Base-by-base conservation (phyloP, 495 filamentous ascomycete species). In the Podospora bellae-mahoneyi region DNA sequence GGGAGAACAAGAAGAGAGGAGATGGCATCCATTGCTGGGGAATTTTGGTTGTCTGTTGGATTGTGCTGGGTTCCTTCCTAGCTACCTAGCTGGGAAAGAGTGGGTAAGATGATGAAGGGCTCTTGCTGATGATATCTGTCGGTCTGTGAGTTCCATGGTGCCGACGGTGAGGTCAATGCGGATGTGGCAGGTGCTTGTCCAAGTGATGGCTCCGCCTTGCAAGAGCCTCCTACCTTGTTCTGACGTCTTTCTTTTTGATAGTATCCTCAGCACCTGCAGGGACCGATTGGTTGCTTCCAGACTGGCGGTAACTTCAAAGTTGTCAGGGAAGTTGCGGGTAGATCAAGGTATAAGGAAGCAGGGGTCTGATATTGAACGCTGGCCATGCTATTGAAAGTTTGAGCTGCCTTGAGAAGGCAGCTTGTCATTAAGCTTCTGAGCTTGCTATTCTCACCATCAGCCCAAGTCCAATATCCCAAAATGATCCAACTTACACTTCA, bases 401-500 rank as follows among this genome's bases (percentile, higher is more conserved):
- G 39, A 23, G 23, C 23, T 23, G 23, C 23, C 39, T 16, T 48
- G 39, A 13, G 15, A 13, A 16, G 23, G 23, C 23, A 1, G 23
- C 23, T 70, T 70, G 63, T 71, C 68, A 19, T 66, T 65, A 16
- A 69, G 39, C 61, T 70, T 72, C 20, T 59, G 19, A 10, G 55
- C 66, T 69, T 70, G 64, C 72, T 74, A 26, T 30, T 9, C 2
- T n/a, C 1, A 26, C 4, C 28, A 62, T 71, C 30, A 73, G 66
- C 55, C 2, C 13, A 16, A 34, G 2, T 53, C 15, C 6, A 26
- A 6, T 34, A 2, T 61, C 20, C 20, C 6, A 60, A 30, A 9
- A 20, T 15, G 15, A 2, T 54, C 28, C 16, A 67, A 67, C 71
- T 67, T 58, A 71, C 71, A 23, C 18, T 68, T 19, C 68, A 54